Percentiles rank a stretch among this genome's conserved stretches.
Conservation (phyloP, 1,139 yeast species). For the Candida dubliniensis region DNA sequence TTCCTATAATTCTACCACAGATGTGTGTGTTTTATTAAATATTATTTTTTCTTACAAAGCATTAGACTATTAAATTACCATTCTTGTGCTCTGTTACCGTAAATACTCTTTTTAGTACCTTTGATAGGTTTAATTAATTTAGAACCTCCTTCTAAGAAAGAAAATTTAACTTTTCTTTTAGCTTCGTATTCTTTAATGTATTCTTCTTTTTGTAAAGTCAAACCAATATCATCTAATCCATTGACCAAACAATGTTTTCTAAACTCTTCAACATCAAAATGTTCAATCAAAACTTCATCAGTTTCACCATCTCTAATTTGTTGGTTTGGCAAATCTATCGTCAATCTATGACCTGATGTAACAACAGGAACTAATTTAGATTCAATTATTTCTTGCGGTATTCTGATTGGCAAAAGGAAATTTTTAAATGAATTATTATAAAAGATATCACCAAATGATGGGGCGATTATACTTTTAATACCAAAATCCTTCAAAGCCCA, state of each 20-base stretch:
- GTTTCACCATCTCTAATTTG: conserved; percentile 65
- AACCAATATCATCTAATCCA: conserved; percentile 95
- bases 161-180: conserved; percentile 72
- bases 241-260: conserved; percentile 92
- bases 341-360: conserved; percentile 64
- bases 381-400: conserved; percentile 71
- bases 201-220: conserved; percentile 87
- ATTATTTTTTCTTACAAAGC: background rate
- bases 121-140: conserved; percentile 62
- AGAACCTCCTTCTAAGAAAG: conserved; percentile 89
- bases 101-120: conserved; percentile 69
- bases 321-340: conserved; percentile 85
- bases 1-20: no score
- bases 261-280: conserved; percentile 85
- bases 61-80: conserved; percentile 47
- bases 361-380: conserved; percentile 80
- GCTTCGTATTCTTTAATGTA: conserved; percentile 72
- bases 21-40: background rate
- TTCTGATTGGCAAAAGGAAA: conserved; percentile 87
- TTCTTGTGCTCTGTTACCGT: conserved; percentile 73
- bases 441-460: conserved; percentile 97
- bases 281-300: conserved; percentile 72
- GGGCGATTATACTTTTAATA: conserved; percentile 92
- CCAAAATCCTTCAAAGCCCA: conserved; percentile 99
- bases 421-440: conserved; percentile 96